Evolutionary conservation across 768 basidiomycete genomes (phyloP).

Genomic region (Suillus tomentosus): DNA sequence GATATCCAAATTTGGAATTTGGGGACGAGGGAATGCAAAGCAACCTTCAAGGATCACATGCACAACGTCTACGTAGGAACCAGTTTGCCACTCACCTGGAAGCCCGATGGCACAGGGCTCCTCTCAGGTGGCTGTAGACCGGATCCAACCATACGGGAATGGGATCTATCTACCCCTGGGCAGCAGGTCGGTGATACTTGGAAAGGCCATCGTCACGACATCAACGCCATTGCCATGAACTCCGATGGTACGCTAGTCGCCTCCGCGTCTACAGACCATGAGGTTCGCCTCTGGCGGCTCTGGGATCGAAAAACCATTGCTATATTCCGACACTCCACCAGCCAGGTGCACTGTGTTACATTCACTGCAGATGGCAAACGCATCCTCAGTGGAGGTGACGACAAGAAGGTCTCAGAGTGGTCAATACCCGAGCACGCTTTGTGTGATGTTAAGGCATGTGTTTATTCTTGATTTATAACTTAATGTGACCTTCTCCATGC

Average conservation of each 20-base stretch:
- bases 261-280: neutral
- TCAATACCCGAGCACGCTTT: neutral
- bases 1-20: neutral
- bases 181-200: neutral
- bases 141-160: neutral
- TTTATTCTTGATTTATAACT: no score
- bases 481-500: no score
- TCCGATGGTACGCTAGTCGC: neutral
- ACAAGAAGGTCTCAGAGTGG: neutral
- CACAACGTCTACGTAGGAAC: no score
- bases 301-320: neutral
- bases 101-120: neutral
- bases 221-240: neutral
- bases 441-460: neutral
- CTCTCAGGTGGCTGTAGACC: neutral
- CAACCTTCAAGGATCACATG: neutral
- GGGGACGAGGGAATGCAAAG: neutral
- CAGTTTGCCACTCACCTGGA: neutral
- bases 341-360: neutral
- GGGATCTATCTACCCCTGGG: neutral
- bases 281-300: neutral
- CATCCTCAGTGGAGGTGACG: neutral
- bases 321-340: neutral
- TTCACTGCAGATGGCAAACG: neutral
- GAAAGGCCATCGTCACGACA: neutral